These are phyloP conservation scores for Pascua sp. DNA, from an alignment of 1,284 basidiomycete species.

Conservation along the genomic window DNA sequence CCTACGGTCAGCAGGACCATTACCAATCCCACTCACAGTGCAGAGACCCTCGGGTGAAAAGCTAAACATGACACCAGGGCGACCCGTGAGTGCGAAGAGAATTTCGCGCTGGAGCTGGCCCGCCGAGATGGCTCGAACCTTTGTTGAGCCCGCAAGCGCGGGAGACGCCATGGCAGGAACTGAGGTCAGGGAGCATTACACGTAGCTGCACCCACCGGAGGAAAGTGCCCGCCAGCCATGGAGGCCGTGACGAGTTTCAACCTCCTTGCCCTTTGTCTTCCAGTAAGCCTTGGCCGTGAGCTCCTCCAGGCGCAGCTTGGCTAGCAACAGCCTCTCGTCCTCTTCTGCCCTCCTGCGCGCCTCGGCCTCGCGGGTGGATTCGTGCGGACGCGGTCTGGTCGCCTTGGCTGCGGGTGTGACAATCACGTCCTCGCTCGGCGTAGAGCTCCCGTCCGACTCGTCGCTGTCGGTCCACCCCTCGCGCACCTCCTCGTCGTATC, in stretches of 20 bases:
- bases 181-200: not conserved
- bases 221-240: constrained; percentile 35
- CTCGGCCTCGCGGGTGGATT: constrained; percentile 14
- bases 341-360: constrained; percentile 8
- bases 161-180: constrained; percentile 12
- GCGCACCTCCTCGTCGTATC: constrained; percentile 36
- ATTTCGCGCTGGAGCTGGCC: constrained; percentile 39
- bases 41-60: constrained; percentile 24
- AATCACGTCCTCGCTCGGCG: constrained; percentile 21
- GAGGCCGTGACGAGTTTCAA: constrained; percentile 10
- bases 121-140: constrained; percentile 23
- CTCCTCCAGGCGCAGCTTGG: constrained; percentile 18
- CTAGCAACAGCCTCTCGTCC: constrained; percentile 12
- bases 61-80: constrained; percentile 30
- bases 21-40: constrained; percentile 15
- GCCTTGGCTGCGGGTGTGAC: constrained; percentile 11
- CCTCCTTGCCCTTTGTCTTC: constrained; percentile 18
- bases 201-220: constrained; percentile 19
- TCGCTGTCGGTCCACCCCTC: constrained; percentile 41
- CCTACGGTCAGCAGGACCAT: constrained; percentile 12
- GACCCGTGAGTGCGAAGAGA: constrained; percentile 35
- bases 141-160: not conserved
- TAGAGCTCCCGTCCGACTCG: not conserved
- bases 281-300: constrained; percentile 30
- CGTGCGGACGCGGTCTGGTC: not conserved